These are phyloP conservation scores for Komagataella mondaviorum DNA, from an alignment of 805 yeast species.

Conservation along the genomic window DNA sequence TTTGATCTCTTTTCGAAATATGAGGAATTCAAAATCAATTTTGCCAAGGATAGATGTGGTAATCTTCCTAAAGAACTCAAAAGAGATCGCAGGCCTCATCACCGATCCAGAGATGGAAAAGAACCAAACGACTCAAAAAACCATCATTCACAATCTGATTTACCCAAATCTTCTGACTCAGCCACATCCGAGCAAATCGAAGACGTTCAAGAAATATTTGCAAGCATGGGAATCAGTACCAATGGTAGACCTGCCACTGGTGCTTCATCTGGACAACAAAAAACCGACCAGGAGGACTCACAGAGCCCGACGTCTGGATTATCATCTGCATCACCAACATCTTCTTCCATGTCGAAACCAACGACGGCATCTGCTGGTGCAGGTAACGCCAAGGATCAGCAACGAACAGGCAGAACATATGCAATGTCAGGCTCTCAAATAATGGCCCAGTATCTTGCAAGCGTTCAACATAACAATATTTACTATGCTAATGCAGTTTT, in stretches of 20 bases:
- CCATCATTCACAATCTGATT: background rate
- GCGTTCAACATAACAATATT: conserved; percentile 47
- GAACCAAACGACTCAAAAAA: background rate
- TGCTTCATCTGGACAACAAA: background rate
- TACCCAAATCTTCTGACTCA: conserved; percentile 11
- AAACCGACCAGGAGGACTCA: background rate
- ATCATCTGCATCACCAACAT: background rate
- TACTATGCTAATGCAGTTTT: conserved; percentile 21
- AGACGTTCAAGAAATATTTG: conserved; percentile 17
- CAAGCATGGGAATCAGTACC: conserved; percentile 7
- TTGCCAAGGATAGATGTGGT: conserved; percentile 74
- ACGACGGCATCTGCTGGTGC: background rate
- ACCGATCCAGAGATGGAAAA: background rate
- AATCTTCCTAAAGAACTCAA: conserved; percentile 44
- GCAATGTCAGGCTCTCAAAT: conserved; percentile 52
- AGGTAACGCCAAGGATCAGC: background rate
- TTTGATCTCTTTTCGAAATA: conserved; percentile 29
- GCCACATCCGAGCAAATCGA: conserved; percentile 28
- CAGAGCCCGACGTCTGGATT: background rate
- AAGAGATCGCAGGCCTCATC: background rate
- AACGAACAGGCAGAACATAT: conserved; percentile 3
- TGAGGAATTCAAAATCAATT: conserved; percentile 41
- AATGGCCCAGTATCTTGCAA: conserved; percentile 71
- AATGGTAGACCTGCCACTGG: conserved; percentile 1
- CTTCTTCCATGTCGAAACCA: background rate